These are phyloP conservation scores for Rhizoctonia solani DNA, from an alignment of 1,284 basidiomycete genomes.

Conservation along the genomic window DNA sequence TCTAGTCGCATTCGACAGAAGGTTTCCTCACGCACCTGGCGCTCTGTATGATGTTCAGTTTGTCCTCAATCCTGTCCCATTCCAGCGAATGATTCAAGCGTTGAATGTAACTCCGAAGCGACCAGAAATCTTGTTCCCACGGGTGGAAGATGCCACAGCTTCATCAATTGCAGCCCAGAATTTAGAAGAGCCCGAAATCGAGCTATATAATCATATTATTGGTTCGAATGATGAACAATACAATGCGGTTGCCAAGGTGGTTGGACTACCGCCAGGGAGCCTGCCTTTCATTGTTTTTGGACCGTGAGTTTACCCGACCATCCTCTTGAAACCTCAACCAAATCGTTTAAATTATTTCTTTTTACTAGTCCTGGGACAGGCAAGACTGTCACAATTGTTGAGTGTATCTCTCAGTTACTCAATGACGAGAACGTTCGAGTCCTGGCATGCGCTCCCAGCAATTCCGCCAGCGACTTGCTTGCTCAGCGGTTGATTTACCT, in stretches of 20 bases:
- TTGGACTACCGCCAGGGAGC: slow-evolving; percentile 51
- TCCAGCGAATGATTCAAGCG: slow-evolving; percentile 61
- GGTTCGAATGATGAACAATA: slow-evolving; percentile 56
- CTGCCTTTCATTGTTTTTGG: slow-evolving; percentile 65
- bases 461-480: slow-evolving; percentile 63
- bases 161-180: neutral
- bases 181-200: slow-evolving; percentile 33
- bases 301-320: slow-evolving; percentile 54
- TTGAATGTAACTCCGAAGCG: slow-evolving; percentile 51
- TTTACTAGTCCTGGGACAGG: slow-evolving; percentile 67
- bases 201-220: slow-evolving; percentile 53
- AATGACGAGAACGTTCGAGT: slow-evolving; percentile 51
- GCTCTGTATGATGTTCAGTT: slow-evolving; percentile 56
- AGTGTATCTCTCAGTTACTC: slow-evolving; percentile 63
- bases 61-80: slow-evolving; percentile 57
- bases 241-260: slow-evolving; percentile 58
- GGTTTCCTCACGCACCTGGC: slow-evolving; percentile 48
- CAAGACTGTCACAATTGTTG: slow-evolving; percentile 68
- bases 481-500: slow-evolving; percentile 52
- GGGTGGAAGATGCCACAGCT: slow-evolving; percentile 43
- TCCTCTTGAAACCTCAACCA: neutral
- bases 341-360: neutral
- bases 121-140: slow-evolving; percentile 52
- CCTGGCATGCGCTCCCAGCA: slow-evolving; percentile 66
- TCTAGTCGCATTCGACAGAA: slow-evolving; percentile 56